Conservation (phyloP, 2,329 filamentous ascomycete genomes). For the Pyricularia sp. region DNA sequence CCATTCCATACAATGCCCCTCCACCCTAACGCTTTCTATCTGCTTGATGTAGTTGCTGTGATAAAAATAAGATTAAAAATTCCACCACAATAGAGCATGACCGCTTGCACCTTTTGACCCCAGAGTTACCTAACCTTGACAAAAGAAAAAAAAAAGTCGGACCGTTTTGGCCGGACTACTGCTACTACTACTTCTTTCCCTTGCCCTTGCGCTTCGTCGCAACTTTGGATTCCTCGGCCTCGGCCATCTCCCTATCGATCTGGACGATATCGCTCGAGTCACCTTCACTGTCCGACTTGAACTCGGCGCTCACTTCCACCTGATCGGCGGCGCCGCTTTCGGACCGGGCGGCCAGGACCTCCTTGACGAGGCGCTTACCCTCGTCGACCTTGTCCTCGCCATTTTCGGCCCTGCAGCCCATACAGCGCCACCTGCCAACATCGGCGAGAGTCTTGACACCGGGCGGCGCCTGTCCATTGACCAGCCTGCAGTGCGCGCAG, state of each 20-base stretch:
- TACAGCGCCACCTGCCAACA: constrained; percentile 77
- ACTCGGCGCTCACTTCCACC: not conserved
- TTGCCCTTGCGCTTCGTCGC: constrained; percentile 1
- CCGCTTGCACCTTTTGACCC: not conserved
- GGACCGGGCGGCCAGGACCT: constrained; percentile 33
- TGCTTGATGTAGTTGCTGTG: not conserved
- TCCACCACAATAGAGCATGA: not conserved
- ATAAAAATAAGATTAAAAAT: not conserved
- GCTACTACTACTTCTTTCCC: not conserved
- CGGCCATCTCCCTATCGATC: constrained; percentile 1
- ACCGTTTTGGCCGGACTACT: not conserved
- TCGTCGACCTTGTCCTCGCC: constrained; percentile 59
- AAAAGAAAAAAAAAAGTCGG: not conserved
- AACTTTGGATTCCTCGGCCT: not conserved
- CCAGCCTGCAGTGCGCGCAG: constrained; percentile 67
- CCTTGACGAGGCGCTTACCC: constrained; percentile 56
- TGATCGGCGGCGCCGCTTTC: constrained; percentile 6
- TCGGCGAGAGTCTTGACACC: constrained; percentile 67
- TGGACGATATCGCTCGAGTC: constrained; percentile 3
- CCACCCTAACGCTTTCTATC: not conserved
- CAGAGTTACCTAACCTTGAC: not conserved
- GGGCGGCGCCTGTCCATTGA: constrained; percentile 91
- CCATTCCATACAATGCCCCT: not conserved
- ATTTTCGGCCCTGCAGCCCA: constrained; percentile 70
- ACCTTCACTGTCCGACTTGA: constrained; percentile 1